Percentiles rank a stretch among this genome's conserved stretches.
These are phyloP conservation scores for Plenodomus lindquistii DNA, from an alignment of 2,329 filamentous ascomycete species.

Conservation along the genomic window DNA sequence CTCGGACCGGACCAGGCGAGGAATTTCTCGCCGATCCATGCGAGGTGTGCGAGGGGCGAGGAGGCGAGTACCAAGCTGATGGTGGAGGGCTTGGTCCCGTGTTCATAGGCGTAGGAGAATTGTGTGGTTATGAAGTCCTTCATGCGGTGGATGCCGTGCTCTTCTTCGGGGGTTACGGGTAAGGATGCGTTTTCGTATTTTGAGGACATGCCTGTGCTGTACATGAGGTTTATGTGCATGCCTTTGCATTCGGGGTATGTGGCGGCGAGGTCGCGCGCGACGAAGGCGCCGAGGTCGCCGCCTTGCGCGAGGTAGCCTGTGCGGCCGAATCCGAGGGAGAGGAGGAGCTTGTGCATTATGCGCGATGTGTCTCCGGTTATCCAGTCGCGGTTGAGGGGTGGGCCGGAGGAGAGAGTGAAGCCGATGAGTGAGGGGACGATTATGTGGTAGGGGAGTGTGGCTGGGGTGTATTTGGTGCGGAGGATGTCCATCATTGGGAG, in stretches of 20 bases:
- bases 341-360: slow-evolving; percentile 57
- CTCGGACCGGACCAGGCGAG: slow-evolving; percentile 56
- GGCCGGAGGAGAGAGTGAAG: slow-evolving; percentile 56
- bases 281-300: slow-evolving; percentile 58
- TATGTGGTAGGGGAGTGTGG: slow-evolving; percentile 60
- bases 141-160: slow-evolving; percentile 43
- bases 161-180: slow-evolving; percentile 40
- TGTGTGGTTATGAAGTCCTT: slow-evolving; percentile 49
- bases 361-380: slow-evolving; percentile 45
- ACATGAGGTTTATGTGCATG: slow-evolving; percentile 38
- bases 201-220: slow-evolving; percentile 20
- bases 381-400: slow-evolving; percentile 53
- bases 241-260: slow-evolving; percentile 54
- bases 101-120: slow-evolving; percentile 56
- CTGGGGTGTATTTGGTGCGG: slow-evolving; percentile 52
- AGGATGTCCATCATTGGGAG: slow-evolving; percentile 55
- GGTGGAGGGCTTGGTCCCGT: slow-evolving; percentile 60
- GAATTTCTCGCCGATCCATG: slow-evolving; percentile 64
- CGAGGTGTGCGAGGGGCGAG: slow-evolving; percentile 60
- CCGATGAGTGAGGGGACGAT: slow-evolving; percentile 61
- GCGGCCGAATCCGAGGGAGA: slow-evolving; percentile 55
- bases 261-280: slow-evolving; percentile 50
- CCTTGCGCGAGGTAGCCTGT: slow-evolving; percentile 60
- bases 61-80: slow-evolving; percentile 59
- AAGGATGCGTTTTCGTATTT: slow-evolving; percentile 18